Evolutionary conservation across 805 yeast species (phyloP), one percentile per base, ranked within the genome.

Genomic region (Cyberlindnera amylophila): DNA sequence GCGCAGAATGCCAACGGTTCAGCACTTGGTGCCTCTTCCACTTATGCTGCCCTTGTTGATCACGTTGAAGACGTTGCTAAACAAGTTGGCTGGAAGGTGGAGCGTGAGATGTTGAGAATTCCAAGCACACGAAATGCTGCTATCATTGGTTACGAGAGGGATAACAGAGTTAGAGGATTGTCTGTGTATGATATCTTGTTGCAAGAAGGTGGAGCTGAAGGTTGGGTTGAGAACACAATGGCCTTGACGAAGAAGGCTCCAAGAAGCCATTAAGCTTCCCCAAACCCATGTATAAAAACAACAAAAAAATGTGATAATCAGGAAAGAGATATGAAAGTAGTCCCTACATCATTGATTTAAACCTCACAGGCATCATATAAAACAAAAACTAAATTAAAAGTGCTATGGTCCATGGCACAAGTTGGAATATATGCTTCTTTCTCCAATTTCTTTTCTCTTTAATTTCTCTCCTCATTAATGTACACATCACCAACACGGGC

Each of bases 101-200:
- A 87, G 55, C 77, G 82, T 53, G 98, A 91, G 60, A 83, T 85
- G 84, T 65, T 91, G 35, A 72, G 98, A 44, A 91, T 91, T 18
- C 98, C 98, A 26, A 86, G 96, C 44, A 91, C 98, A 0, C 70
- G 97, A 61, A 91, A 91, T 57, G 88, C 95, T 1, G 97, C 97
- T 0, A 67, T 91, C 13, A 80, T 91, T 37, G 96, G 95, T 0
- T 71, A 75, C 39, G 63, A 69, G 29, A 73, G 68, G 35, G 61
- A 60, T 3, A 43, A 54, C 10, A 51, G 62, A 10, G 13, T 13
- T 8, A 67, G 46, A 9, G 29, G 45, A 1, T 34, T 41, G 35
- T 44, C 63, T 3, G 45, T 83, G 1, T 72, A 75, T 50, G 86
- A 85, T 38, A 70, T 86, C 1, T 57, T 91, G 15, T 73, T 77